A percentile compares a stretch with the other conserved stretches of the same genome.
These are phyloP conservation scores for Fusarium miscanthi DNA, from an alignment of 2,329 filamentous ascomycete genomes.

Conservation along the genomic window DNA sequence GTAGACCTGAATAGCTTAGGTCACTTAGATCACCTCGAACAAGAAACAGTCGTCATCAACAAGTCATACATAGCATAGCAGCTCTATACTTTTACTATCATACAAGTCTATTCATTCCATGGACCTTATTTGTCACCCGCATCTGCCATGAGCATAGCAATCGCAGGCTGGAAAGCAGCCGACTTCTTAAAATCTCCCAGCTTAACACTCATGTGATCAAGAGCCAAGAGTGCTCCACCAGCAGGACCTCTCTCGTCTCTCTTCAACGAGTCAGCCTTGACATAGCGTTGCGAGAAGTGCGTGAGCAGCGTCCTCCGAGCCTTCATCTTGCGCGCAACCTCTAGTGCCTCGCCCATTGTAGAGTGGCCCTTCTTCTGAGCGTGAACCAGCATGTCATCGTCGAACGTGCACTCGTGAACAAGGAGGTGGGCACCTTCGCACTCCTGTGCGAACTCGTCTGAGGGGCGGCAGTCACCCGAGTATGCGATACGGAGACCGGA, in stretches of 20 bases:
- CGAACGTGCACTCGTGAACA: slow-evolving; percentile 96
- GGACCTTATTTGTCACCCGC: slow-evolving; percentile 21
- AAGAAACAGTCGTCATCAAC: not conserved
- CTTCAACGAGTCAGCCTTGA: slow-evolving; percentile 64
- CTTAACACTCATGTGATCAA: slow-evolving; percentile 81
- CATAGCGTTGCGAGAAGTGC: slow-evolving; percentile 95
- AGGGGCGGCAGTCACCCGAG: slow-evolving; percentile 93
- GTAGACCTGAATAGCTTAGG: no score
- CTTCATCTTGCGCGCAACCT: slow-evolving; percentile 79
- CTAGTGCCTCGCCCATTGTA: slow-evolving; percentile 87
- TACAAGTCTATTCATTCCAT: not conserved
- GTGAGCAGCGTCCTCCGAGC: slow-evolving; percentile 86
- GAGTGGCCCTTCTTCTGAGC: slow-evolving; percentile 90
- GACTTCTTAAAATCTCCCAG: slow-evolving; percentile 77
- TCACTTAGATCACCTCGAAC: not conserved
- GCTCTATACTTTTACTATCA: not conserved
- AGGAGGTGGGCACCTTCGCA: slow-evolving; percentile 83
- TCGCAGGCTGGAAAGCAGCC: slow-evolving; percentile 51
- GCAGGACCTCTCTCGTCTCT: slow-evolving; percentile 49
- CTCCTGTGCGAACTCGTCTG: slow-evolving; percentile 72
- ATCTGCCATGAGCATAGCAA: slow-evolving; percentile 36
- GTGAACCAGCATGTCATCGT: slow-evolving; percentile 82
- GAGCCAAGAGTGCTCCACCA: slow-evolving; percentile 72
- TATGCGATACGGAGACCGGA: slow-evolving; percentile 89
- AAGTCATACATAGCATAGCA: not conserved